A percentile compares a stretch with the other conserved stretches of the same genome.
phyloP scores from a whole-genome alignment of 2,329 filamentous ascomycete genomes.

The Fusarium mexicanum region DNA sequence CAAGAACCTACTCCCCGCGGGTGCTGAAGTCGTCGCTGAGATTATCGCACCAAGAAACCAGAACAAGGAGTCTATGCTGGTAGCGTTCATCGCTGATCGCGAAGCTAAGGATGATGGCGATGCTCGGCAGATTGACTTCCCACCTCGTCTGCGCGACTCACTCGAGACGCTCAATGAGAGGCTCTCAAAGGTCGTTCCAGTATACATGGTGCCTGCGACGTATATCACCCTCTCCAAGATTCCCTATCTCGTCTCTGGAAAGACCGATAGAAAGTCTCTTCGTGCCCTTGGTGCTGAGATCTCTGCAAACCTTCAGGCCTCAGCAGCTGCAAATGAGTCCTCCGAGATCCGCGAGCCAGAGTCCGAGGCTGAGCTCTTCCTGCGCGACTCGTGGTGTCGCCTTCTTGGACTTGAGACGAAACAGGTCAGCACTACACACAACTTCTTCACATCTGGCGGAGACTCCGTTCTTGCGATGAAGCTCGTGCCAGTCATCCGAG shows the following conservation, averaged over 20 bases:
- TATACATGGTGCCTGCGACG: conserved; percentile 39
- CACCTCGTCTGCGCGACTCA: conserved; percentile 29
- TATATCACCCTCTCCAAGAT: conserved; percentile 39
- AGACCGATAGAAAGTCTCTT: conserved; percentile 38
- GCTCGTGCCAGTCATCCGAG: conserved; percentile 55
- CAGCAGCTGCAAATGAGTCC: conserved; percentile 2
- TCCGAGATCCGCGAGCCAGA: conserved; percentile 22
- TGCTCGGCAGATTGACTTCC: conserved; percentile 31
- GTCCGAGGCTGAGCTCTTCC: conserved; percentile 33
- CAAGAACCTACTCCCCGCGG: conserved; percentile 50
- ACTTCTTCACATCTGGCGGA: conserved; percentile 59
- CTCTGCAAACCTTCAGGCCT: conserved; percentile 28
- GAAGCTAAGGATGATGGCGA: conserved; percentile 27
- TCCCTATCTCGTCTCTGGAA: conserved; percentile 39
- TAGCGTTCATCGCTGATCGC: conserved; percentile 39
- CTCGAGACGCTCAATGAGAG: conserved; percentile 33
- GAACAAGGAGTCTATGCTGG: conserved; percentile 44
- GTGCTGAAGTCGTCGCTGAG: conserved; percentile 57
- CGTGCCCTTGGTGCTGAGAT: conserved; percentile 37
- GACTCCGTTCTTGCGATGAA: conserved; percentile 63
- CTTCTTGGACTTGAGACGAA: conserved; percentile 48
- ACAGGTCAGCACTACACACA: conserved; percentile 49
- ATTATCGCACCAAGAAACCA: conserved; percentile 55
- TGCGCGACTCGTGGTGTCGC: conserved; percentile 50
- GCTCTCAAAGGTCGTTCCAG: conserved; percentile 32